Base-by-base conservation (phyloP, 2,329 filamentous ascomycete genomes). In the Emmonsiellopsis sp. region DNA sequence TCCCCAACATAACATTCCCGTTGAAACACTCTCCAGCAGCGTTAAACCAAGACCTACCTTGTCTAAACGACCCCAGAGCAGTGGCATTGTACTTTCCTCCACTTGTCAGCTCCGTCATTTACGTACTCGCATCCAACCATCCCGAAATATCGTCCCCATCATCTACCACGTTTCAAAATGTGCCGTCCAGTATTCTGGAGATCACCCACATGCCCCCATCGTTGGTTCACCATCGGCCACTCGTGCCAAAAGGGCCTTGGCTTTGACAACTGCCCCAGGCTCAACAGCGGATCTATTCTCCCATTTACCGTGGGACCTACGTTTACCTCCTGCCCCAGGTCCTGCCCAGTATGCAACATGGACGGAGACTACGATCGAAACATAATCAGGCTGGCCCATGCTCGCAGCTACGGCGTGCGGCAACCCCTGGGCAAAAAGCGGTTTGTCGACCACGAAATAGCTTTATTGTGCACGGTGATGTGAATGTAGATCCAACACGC, bases 211-310 rank as follows among this genome's bases (percentile, higher is more conserved):
- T 80, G 78, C 62, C 61, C 63, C 7, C 76, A 79, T 57, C 65
- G 70, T 31, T 80, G 76, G 76, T 63, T 78, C 52, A 71, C 69
- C 26, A 72, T 80, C 58, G 65, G 64, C 26, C 62, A 68, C 10
- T 70, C 73, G 7, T 80, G 78, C 61, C 64, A 62, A 5, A 56
- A 62, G 37, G 58, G 56, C 53, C 52, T 53, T 47, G 64, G 58
- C 35, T 69, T 70, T 55, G 52, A 54, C 55, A 62, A 59, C 50
- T 66, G 65, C 53, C 54, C 61, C 11, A 55, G 54, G 6, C 58
- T 65, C 42, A 54, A 53, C 38, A 30, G 42, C 32, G 37, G 51
- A 34, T 43, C 48, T 38, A 40, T 60, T 41, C 42, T 56, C 11
- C 51, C 57, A 42, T 51, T 56, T 55, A 41, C 50, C 44, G 43